phyloP scores from a whole-genome alignment of 192 early-diverging fungal species.

The Coemansia sp. region DNA sequence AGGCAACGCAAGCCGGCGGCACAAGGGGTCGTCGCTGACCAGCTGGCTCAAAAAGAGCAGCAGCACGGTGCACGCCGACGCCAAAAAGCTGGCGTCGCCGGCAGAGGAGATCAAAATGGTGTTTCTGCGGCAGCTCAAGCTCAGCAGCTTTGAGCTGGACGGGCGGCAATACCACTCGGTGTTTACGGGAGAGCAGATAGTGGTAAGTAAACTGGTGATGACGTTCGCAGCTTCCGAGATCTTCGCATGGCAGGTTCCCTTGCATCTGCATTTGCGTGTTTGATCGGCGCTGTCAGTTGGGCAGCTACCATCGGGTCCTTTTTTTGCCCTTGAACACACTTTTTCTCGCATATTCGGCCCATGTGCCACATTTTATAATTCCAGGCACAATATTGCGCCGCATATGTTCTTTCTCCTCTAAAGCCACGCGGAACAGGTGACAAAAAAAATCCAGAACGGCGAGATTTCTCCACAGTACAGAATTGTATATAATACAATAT shows the following conservation, averaged over 20 bases:
- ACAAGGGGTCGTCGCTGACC: constrained; percentile 33
- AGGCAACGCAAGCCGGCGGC: constrained; percentile 13
- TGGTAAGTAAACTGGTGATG: constrained; percentile 32
- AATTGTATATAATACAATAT: no score
- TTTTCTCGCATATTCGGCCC: neutral
- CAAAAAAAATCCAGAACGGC: neutral
- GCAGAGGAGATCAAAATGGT: constrained; percentile 53
- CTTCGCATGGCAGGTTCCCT: neutral
- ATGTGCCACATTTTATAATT: neutral
- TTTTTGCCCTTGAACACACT: neutral
- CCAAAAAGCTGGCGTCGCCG: constrained; percentile 51
- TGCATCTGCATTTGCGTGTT: neutral
- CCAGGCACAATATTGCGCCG: constrained; percentile 2
- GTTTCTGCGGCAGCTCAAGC: constrained; percentile 45
- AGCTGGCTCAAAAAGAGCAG: constrained; percentile 45
- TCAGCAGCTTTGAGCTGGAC: constrained; percentile 44
- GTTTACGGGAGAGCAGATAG: constrained; percentile 51
- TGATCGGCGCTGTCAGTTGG: neutral
- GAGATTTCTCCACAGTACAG: neutral
- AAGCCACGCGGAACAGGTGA: neutral
- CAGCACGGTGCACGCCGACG: constrained; percentile 10
- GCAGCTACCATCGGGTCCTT: neutral
- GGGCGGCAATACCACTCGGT: constrained; percentile 51
- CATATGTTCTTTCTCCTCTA: neutral
- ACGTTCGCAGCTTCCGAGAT: neutral